These are phyloP conservation scores for Dichotomocladium elegans DNA, from an alignment of 371 early-diverging fungal genomes.

Conservation along the genomic window DNA sequence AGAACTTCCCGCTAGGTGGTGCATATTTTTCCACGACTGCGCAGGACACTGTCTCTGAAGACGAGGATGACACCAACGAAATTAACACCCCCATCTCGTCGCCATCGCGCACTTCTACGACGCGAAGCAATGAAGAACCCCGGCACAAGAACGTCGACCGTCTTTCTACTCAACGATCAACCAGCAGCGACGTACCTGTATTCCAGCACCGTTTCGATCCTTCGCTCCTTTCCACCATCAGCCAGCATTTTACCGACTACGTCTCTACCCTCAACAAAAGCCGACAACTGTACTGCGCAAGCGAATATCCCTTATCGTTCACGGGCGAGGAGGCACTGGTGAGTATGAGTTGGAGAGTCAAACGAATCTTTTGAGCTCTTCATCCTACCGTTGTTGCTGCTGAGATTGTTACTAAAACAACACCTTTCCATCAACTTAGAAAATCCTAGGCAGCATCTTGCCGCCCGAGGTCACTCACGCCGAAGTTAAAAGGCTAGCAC, in stretches of 20 bases:
- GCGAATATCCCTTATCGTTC: conserved; percentile 38
- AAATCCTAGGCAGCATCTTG: conserved; percentile 21
- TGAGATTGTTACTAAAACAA: no score
- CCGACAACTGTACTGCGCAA: conserved; percentile 29
- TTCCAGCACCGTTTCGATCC: background rate
- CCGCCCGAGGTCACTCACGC: conserved; percentile 14
- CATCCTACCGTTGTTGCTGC: no score
- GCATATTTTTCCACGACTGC: no score
- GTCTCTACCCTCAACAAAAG: conserved; percentile 20
- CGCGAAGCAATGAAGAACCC: background rate
- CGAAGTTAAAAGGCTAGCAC: conserved; percentile 22
- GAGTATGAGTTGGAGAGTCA: no score
- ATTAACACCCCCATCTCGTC: no score
- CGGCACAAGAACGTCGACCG: background rate
- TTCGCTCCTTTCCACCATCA: background rate
- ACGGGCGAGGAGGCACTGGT: conserved; percentile 40
- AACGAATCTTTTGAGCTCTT: no score
- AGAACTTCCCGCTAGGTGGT: no score
- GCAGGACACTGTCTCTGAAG: no score
- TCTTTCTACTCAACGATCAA: background rate
- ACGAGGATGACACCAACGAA: no score
- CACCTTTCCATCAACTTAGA: no score
- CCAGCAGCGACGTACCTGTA: background rate
- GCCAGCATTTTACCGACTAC: conserved; percentile 12
- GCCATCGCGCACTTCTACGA: no score